Conservation (phyloP, 2,329 filamentous ascomycete species). For the Xylogone sp. region DNA sequence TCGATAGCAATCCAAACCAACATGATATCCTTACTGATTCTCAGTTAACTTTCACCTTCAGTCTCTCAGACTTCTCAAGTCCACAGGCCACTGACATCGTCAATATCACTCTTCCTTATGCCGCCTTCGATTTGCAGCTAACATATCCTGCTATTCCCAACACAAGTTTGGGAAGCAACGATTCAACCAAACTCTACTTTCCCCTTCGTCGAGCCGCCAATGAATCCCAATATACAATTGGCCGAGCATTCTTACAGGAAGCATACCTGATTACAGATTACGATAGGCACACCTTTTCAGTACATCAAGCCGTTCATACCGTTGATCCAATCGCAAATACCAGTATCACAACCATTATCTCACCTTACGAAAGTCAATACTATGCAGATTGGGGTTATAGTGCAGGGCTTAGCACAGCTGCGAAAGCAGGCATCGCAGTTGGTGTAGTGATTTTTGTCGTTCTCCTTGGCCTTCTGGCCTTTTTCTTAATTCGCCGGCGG, state of each 20-base stretch:
- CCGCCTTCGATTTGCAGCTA: slow-evolving; percentile 27
- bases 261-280: slow-evolving; percentile 32
- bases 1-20: slow-evolving; percentile 53
- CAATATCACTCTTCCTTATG: slow-evolving; percentile 29
- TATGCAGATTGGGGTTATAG: slow-evolving; percentile 6
- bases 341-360: slow-evolving; percentile 18
- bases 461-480: slow-evolving; percentile 9
- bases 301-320: slow-evolving; percentile 27
- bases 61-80: slow-evolving; percentile 41
- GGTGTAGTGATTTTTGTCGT: slow-evolving; percentile 9
- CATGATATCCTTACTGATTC: slow-evolving; percentile 37
- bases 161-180: slow-evolving; percentile 41
- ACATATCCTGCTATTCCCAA: slow-evolving; percentile 26
- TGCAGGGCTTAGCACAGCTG: slow-evolving; percentile 13
- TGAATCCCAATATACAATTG: slow-evolving; percentile 28
- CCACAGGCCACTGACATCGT: slow-evolving; percentile 36
- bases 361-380: slow-evolving; percentile 21
- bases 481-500: slow-evolving; percentile 14
- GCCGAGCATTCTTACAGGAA: slow-evolving; percentile 30
- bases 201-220: slow-evolving; percentile 24
- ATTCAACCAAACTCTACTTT: slow-evolving; percentile 34
- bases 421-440: slow-evolving; percentile 22
- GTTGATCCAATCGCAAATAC: slow-evolving; percentile 17
- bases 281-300: slow-evolving; percentile 26
- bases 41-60: slow-evolving; percentile 53